Conservation (phyloP, 108 stramenopile species). For the Seminavis robusta region DNA sequence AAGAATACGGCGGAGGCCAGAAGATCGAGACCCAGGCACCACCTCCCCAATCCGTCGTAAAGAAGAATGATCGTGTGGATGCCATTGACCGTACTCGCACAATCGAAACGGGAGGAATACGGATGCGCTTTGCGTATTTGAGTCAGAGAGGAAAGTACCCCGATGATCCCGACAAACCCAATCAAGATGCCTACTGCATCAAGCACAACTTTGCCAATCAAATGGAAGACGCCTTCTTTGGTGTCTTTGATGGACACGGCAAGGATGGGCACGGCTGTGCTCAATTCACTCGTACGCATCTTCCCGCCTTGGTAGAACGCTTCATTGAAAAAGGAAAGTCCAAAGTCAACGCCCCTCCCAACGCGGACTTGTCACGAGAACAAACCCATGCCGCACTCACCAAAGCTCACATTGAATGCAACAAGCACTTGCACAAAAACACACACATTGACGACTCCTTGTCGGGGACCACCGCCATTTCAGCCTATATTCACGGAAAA, state of each 20-base stretch:
- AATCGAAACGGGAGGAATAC: constrained; percentile 40
- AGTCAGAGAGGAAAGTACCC: constrained; percentile 89
- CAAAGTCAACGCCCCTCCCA: neutral
- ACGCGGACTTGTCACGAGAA: constrained; percentile 56
- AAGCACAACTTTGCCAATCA: constrained; percentile 40
- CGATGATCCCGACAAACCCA: constrained; percentile 82
- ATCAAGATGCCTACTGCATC: constrained; percentile 83
- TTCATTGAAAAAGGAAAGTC: constrained; percentile 15
- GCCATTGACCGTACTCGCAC: constrained; percentile 6
- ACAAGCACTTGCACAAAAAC: constrained; percentile 57
- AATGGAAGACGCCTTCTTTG: constrained; percentile 70
- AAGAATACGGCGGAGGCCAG: too few relatives aligned
- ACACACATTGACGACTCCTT: constrained; percentile 84
- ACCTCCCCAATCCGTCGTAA: too few relatives aligned
- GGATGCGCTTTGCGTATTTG: constrained; percentile 73
- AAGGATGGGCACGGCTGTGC: constrained; percentile 80
- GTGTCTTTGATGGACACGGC: constrained; percentile 91
- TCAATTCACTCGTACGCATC: constrained; percentile 61
- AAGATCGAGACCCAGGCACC: too few relatives aligned
- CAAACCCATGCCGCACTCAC: constrained; percentile 44
- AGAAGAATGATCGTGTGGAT: constrained; percentile 12
- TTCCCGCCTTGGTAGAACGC: constrained; percentile 35
- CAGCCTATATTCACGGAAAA: constrained; percentile 77
- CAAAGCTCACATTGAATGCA: constrained; percentile 68
- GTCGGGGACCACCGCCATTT: constrained; percentile 93